Evolutionary conservation across 805 yeast genomes (phyloP), one percentile per base, ranked within the genome.

Genomic region (Candida nemodendra): DNA sequence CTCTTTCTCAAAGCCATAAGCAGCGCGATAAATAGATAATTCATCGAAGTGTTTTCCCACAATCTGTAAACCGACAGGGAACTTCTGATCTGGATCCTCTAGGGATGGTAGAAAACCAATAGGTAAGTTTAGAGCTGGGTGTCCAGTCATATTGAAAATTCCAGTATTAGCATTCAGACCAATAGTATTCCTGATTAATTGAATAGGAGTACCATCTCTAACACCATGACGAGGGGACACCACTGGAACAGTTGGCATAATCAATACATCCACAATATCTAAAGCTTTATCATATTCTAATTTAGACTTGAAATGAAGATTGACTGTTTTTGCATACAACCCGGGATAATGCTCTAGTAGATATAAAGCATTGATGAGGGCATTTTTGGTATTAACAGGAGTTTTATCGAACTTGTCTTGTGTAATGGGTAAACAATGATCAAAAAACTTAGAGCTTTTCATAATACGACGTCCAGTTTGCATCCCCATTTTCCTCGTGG

Each of bases 41-140:
- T 64, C 69, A 37, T 57, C 66, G 35, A 52, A 64, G 40, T 57
- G 54, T 41, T 50, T 57, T 13, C 64, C 67, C 18, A 65, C 51
- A 2, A 65, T 48, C 43, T 65, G 69, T 38, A 65, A 38, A 14
- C 66, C 65, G 12, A 61, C 64, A 11, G 70, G 70, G 30, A 65
- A 54, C 30, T 53, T 59, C 36, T 47, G 41, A 9, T 53, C 54
- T n/a, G 57, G 56, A 19, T 59, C 60, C 27, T 62, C 67, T 5
- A 41, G 15, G 7, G 59, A 48, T 9, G 59, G 54, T 33, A 64
- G 44, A 40, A 59, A 48, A 4, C 67, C 65, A 24, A 58, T 47
- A 2, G 69, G 68, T 16, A 64, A 44, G 29, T 56, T 59, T 45
- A 64, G 27, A 3, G 66, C 65, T 15, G 69, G 69, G 41, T 64